Percentiles rank a stretch among this genome's conserved stretches.
Conservation (phyloP, 108 stramenopile species). For the Chaetoceros muelleri region DNA sequence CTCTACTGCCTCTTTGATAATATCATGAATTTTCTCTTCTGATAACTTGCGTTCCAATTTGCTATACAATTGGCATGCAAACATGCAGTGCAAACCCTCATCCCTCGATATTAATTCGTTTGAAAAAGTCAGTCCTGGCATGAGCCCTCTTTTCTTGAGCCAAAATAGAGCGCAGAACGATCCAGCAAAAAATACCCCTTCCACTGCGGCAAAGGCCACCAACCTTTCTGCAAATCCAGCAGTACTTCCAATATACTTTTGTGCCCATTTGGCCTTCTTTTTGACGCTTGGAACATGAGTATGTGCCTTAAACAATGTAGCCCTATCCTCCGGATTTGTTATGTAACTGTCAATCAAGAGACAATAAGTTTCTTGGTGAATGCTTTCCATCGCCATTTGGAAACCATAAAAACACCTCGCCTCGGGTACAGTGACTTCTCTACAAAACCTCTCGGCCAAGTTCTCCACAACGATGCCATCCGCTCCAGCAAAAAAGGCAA, state of each 20-base stretch:
- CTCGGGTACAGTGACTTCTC: slow-evolving; percentile 81
- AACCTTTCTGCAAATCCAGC: slow-evolving; percentile 77
- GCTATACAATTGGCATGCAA: slow-evolving; percentile 93
- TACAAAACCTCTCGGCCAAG: slow-evolving; percentile 70
- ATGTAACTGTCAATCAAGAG: slow-evolving; percentile 99
- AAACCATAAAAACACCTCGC: slow-evolving; percentile 99
- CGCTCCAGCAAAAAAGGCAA: slow-evolving; percentile 84
- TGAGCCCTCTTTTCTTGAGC: slow-evolving; percentile 86
- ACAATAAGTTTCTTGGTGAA: slow-evolving; percentile 98
- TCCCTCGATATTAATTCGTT: slow-evolving; percentile 90
- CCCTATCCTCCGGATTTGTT: slow-evolving; percentile 73
- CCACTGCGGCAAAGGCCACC: slow-evolving; percentile 88
- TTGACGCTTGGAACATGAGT: slow-evolving; percentile 91
- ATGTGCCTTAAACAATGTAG: slow-evolving; percentile 80
- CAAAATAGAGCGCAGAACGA: slow-evolving; percentile 88
- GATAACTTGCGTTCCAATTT: slow-evolving; percentile 78
- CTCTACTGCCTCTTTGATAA: slow-evolving; percentile 85
- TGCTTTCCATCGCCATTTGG: slow-evolving; percentile 99
- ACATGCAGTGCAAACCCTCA: slow-evolving; percentile 92
- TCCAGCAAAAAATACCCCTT: slow-evolving; percentile 90
- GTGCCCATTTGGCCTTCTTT: slow-evolving; percentile 98
- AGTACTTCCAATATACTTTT: slow-evolving; percentile 54
- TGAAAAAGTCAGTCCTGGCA: slow-evolving; percentile 86
- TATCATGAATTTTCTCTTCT: slow-evolving; percentile 56
- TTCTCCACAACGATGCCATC: slow-evolving; percentile 90